phyloP scores from a whole-genome alignment of 2,329 filamentous ascomycete species.

The Sarocladiaceae sp. region DNA sequence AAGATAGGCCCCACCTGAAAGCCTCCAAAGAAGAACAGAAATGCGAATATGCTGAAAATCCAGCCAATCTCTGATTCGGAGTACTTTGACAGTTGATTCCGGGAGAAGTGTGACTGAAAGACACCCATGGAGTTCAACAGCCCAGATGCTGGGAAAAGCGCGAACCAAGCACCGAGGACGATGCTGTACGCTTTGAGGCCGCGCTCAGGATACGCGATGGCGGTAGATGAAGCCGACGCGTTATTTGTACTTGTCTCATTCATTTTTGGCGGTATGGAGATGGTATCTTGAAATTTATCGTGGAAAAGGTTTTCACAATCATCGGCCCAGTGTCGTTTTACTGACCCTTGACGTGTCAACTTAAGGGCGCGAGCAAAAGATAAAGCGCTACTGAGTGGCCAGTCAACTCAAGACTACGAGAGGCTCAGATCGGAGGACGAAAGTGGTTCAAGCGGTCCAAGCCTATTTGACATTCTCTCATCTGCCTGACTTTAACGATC shows the following conservation, averaged over 20 bases:
- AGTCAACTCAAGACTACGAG: too few relatives aligned
- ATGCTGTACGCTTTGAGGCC: slow-evolving; percentile 63
- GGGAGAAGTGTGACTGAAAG: slow-evolving; percentile 70
- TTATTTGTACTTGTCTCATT: neutral
- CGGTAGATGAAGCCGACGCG: neutral
- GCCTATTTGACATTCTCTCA: too few relatives aligned
- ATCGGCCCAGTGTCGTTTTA: too few relatives aligned
- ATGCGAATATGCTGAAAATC: slow-evolving; percentile 79
- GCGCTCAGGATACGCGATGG: slow-evolving; percentile 56
- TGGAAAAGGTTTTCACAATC: too few relatives aligned
- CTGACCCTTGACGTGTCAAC: too few relatives aligned
- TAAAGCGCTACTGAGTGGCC: too few relatives aligned
- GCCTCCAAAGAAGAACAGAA: slow-evolving; percentile 74
- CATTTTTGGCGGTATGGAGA: too few relatives aligned
- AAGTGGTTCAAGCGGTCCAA: too few relatives aligned
- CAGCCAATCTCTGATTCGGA: slow-evolving; percentile 67
- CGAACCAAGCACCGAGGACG: slow-evolving; percentile 63
- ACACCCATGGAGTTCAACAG: slow-evolving; percentile 50
- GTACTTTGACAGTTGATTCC: slow-evolving; percentile 64
- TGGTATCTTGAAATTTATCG: too few relatives aligned
- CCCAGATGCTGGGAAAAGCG: slow-evolving; percentile 58
- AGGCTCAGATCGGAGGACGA: too few relatives aligned
- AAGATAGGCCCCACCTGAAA: slow-evolving; percentile 79
- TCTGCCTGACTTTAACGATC: too few relatives aligned
- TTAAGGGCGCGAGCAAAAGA: too few relatives aligned